phyloP scores from a whole-genome alignment of 2,329 filamentous ascomycete genomes.

The Hypoxylon sp. region DNA sequence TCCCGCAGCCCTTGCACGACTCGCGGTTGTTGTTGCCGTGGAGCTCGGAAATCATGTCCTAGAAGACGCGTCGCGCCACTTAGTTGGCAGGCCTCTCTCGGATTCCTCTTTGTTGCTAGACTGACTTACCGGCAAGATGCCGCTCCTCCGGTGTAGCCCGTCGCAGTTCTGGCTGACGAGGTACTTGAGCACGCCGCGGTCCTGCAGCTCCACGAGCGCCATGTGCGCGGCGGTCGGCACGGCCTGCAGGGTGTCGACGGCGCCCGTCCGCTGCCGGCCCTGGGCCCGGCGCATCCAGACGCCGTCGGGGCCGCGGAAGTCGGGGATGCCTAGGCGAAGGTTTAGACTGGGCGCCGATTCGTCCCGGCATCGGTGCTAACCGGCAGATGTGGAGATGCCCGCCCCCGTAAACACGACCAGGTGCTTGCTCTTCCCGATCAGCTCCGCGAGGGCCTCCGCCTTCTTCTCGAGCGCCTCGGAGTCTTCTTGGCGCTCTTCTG shows the following conservation, averaged over 20 bases:
- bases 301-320: constrained; percentile 57
- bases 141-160: constrained; percentile 54
- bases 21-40: constrained; percentile 59
- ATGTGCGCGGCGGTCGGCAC: constrained; percentile 56
- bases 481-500: constrained; percentile 40
- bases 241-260: constrained; percentile 52
- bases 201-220: constrained; percentile 55
- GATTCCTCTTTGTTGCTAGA: neutral
- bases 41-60: constrained; percentile 55
- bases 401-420: constrained; percentile 58
- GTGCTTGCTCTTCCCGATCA: constrained; percentile 53
- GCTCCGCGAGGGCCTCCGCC: constrained; percentile 47
- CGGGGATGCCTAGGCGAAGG: constrained; percentile 51
- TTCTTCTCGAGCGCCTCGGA: constrained; percentile 46
- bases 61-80: neutral
- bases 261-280: constrained; percentile 45
- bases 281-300: constrained; percentile 56
- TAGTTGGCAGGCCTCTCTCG: neutral
- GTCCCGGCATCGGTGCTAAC: constrained; percentile 32
- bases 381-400: constrained; percentile 56
- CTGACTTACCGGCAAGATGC: constrained; percentile 51
- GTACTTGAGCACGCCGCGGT: constrained; percentile 52
- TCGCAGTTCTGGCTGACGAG: constrained; percentile 57
- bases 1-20: constrained; percentile 53
- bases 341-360: constrained; percentile 11